Percentiles rank a stretch among this genome's conserved stretches.
phyloP scores from a whole-genome alignment of 2,329 filamentous ascomycete genomes.

The Colletotrichum filicis region DNA sequence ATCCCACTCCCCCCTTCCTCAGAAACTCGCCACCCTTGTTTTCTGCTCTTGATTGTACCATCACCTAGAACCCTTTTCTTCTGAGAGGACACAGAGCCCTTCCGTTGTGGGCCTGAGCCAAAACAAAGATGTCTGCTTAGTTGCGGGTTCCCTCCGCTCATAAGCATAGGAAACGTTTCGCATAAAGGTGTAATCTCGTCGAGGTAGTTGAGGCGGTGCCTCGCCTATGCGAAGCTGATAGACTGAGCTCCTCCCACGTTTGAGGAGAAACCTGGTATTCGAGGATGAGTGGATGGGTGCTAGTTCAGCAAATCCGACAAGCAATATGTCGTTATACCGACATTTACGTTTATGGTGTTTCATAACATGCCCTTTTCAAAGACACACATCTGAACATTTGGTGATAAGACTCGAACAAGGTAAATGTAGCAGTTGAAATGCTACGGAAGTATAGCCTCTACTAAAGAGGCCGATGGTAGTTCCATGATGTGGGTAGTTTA shows the following conservation, averaged over 20 bases:
- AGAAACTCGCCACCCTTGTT: slow-evolving; percentile 2
- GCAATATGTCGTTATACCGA: slow-evolving; percentile 14
- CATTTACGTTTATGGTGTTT: slow-evolving; percentile 5
- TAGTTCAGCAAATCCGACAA: slow-evolving; percentile 20
- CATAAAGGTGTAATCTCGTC: background rate
- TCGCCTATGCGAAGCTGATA: background rate
- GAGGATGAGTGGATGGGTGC: slow-evolving; percentile 14
- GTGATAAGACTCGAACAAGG: slow-evolving; percentile 8
- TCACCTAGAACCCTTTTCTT: background rate
- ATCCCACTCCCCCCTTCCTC: background rate
- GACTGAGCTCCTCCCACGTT: background rate
- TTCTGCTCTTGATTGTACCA: slow-evolving; percentile 8
- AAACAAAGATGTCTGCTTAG: background rate
- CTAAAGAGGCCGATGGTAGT: background rate
- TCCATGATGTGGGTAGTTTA: slow-evolving; percentile 24
- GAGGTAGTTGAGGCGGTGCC: background rate
- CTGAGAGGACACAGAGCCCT: background rate
- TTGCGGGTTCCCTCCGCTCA: background rate
- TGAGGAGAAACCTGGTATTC: background rate
- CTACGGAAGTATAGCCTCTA: slow-evolving; percentile 9
- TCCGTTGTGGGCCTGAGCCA: background rate
- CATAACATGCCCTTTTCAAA: slow-evolving; percentile 9
- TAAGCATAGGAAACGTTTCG: background rate
- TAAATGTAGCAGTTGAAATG: slow-evolving; percentile 10
- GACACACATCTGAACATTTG: slow-evolving; percentile 10